phyloP scores from a whole-genome alignment of 2,329 filamentous ascomycete genomes.

The Fusarium humuli region DNA sequence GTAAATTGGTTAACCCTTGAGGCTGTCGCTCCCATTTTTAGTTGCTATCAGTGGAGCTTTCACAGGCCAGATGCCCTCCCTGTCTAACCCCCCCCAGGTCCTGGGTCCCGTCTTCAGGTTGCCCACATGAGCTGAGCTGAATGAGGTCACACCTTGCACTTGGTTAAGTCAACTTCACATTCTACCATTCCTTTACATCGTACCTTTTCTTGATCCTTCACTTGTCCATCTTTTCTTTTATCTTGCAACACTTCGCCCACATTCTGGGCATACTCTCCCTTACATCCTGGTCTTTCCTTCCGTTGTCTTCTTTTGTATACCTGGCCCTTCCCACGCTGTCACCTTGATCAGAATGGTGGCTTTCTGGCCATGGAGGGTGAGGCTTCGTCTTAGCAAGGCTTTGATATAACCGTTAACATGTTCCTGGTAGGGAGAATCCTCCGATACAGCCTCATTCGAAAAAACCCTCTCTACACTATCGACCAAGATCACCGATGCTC shows the following conservation, averaged over 20 bases:
- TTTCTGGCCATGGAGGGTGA: slow-evolving; percentile 86
- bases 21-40: slow-evolving; percentile 8
- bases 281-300: slow-evolving; percentile 3
- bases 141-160: slow-evolving; percentile 27
- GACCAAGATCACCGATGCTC: slow-evolving; percentile 81
- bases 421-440: slow-evolving; percentile 75
- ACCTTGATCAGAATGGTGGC: slow-evolving; percentile 72
- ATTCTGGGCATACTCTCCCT: slow-evolving; percentile 17
- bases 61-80: slow-evolving; percentile 12
- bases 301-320: slow-evolving; percentile 22
- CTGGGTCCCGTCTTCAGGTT: neutral
- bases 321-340: slow-evolving; percentile 10
- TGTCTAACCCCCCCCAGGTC: neutral
- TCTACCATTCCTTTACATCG: slow-evolving; percentile 20
- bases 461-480: slow-evolving; percentile 87
- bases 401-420: slow-evolving; percentile 21
- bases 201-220: slow-evolving; percentile 4
- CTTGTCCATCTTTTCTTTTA: slow-evolving; percentile 10
- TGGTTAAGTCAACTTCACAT: slow-evolving; percentile 10
- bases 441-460: slow-evolving; percentile 91
- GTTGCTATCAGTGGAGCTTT: slow-evolving; percentile 13
- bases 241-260: slow-evolving; percentile 3
- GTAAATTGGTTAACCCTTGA: neutral
- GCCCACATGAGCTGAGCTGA: slow-evolving; percentile 28
- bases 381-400: slow-evolving; percentile 34